Conservation (phyloP, 129 eudicot genomes). For the Dittrichia graveolens region DNA sequence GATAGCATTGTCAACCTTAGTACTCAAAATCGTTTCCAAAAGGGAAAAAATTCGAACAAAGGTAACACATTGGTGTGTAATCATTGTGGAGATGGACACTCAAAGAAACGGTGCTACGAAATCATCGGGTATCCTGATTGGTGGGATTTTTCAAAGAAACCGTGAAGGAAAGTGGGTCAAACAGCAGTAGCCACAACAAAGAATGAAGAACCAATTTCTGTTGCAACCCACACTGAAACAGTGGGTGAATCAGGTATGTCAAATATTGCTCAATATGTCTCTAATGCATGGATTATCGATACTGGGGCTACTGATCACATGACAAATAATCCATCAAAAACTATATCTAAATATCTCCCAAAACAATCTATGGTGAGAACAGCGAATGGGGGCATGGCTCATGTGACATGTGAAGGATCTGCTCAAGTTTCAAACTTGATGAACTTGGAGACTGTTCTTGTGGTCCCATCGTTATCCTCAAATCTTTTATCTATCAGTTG, state of each 20-base stretch:
- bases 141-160: constrained; percentile 23
- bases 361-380: neutral
- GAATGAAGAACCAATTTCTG: neutral
- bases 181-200: neutral
- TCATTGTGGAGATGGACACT: constrained; percentile 24
- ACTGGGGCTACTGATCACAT: constrained; percentile 23
- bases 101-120: constrained; percentile 19
- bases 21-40: neutral
- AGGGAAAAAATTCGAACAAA: constrained; percentile 12
- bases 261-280: neutral
- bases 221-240: constrained; percentile 4
- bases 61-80: neutral
- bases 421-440: constrained; percentile 3
- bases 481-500: constrained; percentile 15
- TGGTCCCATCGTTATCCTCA: constrained; percentile 16
- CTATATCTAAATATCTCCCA: neutral
- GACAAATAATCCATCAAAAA: constrained; percentile 14
- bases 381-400: constrained; percentile 11
- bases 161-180: constrained; percentile 18
- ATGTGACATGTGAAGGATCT: constrained; percentile 18
- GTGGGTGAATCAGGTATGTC: constrained; percentile 1
- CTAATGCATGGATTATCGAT: constrained; percentile 21
- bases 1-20: constrained; percentile 11
- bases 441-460: constrained; percentile 20
- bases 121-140: no score